Evolutionary conservation across 306 rosid species (phyloP).

Genomic region (Spatholobus suberectus): DNA sequence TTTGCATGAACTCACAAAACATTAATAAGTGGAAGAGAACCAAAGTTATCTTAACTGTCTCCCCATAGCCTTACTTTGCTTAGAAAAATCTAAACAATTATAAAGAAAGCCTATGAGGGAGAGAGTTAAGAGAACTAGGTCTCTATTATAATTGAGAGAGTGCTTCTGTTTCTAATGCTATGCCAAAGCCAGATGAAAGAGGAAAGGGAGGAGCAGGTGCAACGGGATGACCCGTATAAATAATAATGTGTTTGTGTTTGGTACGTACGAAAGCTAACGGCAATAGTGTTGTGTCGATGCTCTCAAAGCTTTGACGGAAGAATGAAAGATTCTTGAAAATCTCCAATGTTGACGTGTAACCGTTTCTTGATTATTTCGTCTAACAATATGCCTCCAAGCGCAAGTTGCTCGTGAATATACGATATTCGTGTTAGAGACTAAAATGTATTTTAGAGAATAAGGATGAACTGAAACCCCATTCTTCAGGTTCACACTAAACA

Average conservation of each 20-base stretch:
- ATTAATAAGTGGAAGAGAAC: neutral
- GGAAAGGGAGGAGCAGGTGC: neutral
- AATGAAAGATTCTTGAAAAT: neutral
- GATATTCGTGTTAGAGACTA: neutral
- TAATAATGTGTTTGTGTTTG: neutral
- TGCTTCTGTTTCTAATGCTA: neutral
- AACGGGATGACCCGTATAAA: neutral
- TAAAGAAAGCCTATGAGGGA: constrained; percentile 8
- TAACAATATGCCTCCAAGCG: neutral
- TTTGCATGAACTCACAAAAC: neutral
- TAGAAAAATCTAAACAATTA: neutral
- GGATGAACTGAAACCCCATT: too few relatives aligned
- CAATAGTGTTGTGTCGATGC: neutral
- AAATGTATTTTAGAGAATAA: too few relatives aligned
- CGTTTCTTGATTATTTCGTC: neutral
- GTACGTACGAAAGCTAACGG: neutral
- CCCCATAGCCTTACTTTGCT: neutral
- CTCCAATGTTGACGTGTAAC: neutral
- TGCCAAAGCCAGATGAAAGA: neutral
- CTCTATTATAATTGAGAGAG: neutral
- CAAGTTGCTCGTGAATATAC: neutral
- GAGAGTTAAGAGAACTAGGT: neutral
- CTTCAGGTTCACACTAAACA: too few relatives aligned
- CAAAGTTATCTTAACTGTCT: neutral
- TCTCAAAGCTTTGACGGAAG: neutral